Conservation (phyloP, 352 stramenopile species). For the Globisporangium abappressorium region DNA sequence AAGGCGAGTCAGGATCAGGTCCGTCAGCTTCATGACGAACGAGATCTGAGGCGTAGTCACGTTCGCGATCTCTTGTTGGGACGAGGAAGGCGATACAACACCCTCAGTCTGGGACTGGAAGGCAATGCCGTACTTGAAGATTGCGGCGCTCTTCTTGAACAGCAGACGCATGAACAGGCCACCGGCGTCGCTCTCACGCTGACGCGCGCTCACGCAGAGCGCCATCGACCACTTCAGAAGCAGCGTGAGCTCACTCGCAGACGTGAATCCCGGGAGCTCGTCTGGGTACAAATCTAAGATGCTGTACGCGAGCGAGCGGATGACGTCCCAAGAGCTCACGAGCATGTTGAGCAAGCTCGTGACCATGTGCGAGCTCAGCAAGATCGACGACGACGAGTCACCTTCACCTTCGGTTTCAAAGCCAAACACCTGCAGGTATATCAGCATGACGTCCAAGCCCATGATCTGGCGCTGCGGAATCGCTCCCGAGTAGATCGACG, state of each 20-base stretch:
- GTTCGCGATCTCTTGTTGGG: neutral
- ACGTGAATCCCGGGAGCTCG: slow-evolving; percentile 59
- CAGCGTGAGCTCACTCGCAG: slow-evolving; percentile 25
- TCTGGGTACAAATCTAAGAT: slow-evolving; percentile 71
- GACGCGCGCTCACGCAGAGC: slow-evolving; percentile 66
- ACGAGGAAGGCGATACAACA: neutral
- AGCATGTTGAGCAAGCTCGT: slow-evolving; percentile 75
- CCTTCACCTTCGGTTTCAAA: slow-evolving; percentile 20
- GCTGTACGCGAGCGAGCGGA: slow-evolving; percentile 62
- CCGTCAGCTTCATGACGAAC: slow-evolving; percentile 57
- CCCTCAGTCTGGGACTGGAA: slow-evolving; percentile 16
- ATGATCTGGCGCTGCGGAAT: slow-evolving; percentile 70
- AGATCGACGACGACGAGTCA: slow-evolving; percentile 19
- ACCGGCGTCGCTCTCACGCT: slow-evolving; percentile 84
- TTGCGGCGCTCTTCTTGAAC: slow-evolving; percentile 55
- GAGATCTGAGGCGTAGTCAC: slow-evolving; percentile 29
- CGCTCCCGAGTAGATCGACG: slow-evolving; percentile 59
- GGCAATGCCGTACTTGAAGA: slow-evolving; percentile 36
- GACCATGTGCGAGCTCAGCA: slow-evolving; percentile 62
- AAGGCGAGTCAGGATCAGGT: slow-evolving; percentile 47
- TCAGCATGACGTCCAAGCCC: slow-evolving; percentile 63
- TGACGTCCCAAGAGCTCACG: slow-evolving; percentile 75
- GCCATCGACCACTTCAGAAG: slow-evolving; percentile 71
- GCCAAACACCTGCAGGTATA: slow-evolving; percentile 78
- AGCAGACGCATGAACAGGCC: slow-evolving; percentile 83